phyloP scores from a whole-genome alignment of 1,284 basidiomycete species.

The Apiotrichum laibachii region DNA sequence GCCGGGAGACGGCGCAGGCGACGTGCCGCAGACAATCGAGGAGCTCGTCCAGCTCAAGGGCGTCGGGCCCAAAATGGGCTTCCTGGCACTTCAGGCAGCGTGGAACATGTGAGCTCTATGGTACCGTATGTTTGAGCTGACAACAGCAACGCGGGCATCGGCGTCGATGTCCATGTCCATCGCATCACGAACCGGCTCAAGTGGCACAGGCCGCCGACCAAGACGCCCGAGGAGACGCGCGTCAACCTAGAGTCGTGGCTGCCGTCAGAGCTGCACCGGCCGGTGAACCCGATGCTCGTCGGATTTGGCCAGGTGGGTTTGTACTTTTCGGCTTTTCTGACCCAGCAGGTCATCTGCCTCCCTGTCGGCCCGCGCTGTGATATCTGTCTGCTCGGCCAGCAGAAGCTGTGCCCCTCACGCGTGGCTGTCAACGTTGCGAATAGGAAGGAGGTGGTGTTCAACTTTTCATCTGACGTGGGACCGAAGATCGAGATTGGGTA shows the following conservation, averaged over 20 bases:
- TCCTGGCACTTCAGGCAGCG: constrained; percentile 73
- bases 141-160: constrained; percentile 82
- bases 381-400: constrained; percentile 57
- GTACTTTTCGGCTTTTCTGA: background rate
- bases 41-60: constrained; percentile 79
- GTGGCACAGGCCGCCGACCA: constrained; percentile 83
- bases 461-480: constrained; percentile 52
- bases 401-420: constrained; percentile 51
- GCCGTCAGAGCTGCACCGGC: constrained; percentile 69
- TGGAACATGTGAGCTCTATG: constrained; percentile 70
- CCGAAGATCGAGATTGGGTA: constrained; percentile 42
- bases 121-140: constrained; percentile 1
- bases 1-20: constrained; percentile 52
- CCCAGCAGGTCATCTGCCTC: constrained; percentile 61
- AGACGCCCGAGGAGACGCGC: constrained; percentile 81
- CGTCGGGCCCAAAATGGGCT: constrained; percentile 92
- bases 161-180: constrained; percentile 94
- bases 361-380: constrained; percentile 81
- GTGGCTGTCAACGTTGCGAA: constrained; percentile 42
- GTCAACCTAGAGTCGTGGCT: constrained; percentile 89
- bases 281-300: constrained; percentile 84
- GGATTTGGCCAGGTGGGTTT: constrained; percentile 73
- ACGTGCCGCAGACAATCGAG: constrained; percentile 81
- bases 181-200: constrained; percentile 86
- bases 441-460: constrained; percentile 42